Evolutionary conservation across 345 rosid species (phyloP).

Genomic region (Acer yangbiense): DNA sequence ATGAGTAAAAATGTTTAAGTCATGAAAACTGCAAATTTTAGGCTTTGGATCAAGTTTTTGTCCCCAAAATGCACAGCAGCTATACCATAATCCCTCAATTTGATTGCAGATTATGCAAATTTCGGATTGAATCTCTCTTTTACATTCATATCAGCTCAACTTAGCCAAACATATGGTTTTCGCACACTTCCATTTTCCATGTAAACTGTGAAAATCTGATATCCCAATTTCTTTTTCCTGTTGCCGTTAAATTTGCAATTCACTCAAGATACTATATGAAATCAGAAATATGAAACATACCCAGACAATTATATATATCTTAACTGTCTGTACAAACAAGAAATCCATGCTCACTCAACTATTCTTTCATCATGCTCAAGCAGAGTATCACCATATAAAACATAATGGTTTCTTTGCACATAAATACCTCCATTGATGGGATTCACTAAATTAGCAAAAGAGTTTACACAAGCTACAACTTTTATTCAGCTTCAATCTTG

Average conservation of each 20-base stretch:
- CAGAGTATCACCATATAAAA: neutral
- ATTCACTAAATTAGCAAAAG: neutral
- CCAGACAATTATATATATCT: neutral
- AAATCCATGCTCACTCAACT: neutral
- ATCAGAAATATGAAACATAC: neutral
- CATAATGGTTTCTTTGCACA: neutral
- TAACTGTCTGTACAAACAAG: neutral
- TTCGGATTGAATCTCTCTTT: neutral
- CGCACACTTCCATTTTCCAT: neutral
- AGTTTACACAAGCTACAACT: neutral
- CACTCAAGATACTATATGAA: neutral
- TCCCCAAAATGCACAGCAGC: neutral
- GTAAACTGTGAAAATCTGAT: neutral
- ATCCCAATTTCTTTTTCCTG: neutral
- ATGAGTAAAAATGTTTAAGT: neutral
- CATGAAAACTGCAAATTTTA: neutral
- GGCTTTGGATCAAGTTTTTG: neutral
- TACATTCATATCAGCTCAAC: neutral
- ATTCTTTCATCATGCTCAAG: conserved; percentile 5
- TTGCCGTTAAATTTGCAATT: neutral
- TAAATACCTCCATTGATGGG: neutral
- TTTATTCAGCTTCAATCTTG: conserved; percentile 9
- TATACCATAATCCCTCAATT: neutral
- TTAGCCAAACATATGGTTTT: neutral
- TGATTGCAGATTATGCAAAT: neutral